Conservation (phyloP, 345 rosid species). For the Euphorbia pulcherrima region DNA sequence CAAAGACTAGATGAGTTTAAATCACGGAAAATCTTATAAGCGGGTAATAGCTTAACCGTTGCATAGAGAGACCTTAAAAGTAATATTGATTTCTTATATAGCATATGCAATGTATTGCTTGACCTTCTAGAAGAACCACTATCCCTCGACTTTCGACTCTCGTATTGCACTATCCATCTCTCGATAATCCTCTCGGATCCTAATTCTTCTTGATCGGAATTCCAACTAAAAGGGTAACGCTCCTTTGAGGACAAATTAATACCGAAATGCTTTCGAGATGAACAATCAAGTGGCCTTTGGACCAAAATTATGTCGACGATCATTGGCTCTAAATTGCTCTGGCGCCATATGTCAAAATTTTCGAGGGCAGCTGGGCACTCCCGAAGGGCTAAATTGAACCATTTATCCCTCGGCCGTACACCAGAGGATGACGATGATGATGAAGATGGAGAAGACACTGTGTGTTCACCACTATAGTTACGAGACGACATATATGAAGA, state of each 20-base stretch:
- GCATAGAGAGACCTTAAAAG: conserved; percentile 81
- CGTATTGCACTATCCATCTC: conserved; percentile 91
- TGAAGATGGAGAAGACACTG: conserved; percentile 65
- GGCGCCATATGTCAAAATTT: conserved; percentile 70
- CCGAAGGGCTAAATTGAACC: conserved; percentile 91
- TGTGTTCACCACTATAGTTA: conserved; percentile 76
- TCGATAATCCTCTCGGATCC: conserved; percentile 71
- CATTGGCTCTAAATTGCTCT: conserved; percentile 66
- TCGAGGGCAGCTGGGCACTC: conserved; percentile 82
- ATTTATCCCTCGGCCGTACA: conserved; percentile 78
- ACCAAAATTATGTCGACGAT: conserved; percentile 84
- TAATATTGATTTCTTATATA: conserved; percentile 76
- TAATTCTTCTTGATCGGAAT: conserved; percentile 60
- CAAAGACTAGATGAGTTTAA: conserved; percentile 66
- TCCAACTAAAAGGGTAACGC: conserved; percentile 39
- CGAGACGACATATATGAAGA: conserved; percentile 77
- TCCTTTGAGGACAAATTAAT: conserved; percentile 54
- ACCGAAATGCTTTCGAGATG: conserved; percentile 43
- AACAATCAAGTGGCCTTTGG: conserved; percentile 42
- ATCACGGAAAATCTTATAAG: conserved; percentile 73
- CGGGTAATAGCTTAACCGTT: conserved; percentile 85
- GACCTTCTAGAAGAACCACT: conserved; percentile 55
- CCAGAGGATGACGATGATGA: conserved; percentile 70
- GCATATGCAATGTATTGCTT: conserved; percentile 46
- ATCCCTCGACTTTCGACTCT: conserved; percentile 58